Conservation (phyloP, 2,329 filamentous ascomycete genomes). For the Claviceps sp. region DNA sequence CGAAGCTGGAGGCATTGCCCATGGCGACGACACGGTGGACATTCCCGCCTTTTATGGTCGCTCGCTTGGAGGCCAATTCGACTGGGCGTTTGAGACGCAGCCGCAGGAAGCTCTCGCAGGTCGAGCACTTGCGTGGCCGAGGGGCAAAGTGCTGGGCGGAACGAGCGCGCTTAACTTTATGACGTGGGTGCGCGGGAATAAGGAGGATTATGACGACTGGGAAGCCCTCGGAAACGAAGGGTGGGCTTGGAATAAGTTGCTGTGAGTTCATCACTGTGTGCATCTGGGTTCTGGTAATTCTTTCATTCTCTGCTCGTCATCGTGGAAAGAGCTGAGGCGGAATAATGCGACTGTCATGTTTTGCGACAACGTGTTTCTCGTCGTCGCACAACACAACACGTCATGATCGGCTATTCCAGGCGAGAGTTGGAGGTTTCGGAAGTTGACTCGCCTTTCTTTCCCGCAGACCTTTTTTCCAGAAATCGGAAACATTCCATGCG, state of each 20-base stretch:
- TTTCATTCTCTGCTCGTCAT: too few relatives aligned
- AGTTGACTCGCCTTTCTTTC: not conserved
- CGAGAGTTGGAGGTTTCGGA: too few relatives aligned
- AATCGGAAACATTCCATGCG: slow-evolving; percentile 32
- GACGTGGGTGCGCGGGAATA: slow-evolving; percentile 35
- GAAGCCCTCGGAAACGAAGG: slow-evolving; percentile 41
- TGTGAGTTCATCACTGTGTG: slow-evolving; percentile 14
- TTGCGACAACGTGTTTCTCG: too few relatives aligned
- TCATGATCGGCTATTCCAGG: too few relatives aligned
- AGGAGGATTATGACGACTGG: slow-evolving; percentile 42
- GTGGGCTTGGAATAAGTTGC: slow-evolving; percentile 38
- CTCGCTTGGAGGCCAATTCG: slow-evolving; percentile 21
- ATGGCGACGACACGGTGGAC: slow-evolving; percentile 21
- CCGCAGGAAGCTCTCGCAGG: slow-evolving; percentile 25
- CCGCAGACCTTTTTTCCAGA: slow-evolving; percentile 35
- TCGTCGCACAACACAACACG: too few relatives aligned
- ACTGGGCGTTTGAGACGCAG: slow-evolving; percentile 29
- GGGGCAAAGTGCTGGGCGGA: slow-evolving; percentile 45
- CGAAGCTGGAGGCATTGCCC: slow-evolving; percentile 18
- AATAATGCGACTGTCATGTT: too few relatives aligned
- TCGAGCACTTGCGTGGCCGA: slow-evolving; percentile 26
- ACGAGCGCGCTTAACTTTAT: slow-evolving; percentile 48
- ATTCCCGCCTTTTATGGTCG: slow-evolving; percentile 24
- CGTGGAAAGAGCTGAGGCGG: too few relatives aligned
- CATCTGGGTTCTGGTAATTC: not conserved